Conservation (phyloP, 306 rosid species). For the Castanea crenata region DNA sequence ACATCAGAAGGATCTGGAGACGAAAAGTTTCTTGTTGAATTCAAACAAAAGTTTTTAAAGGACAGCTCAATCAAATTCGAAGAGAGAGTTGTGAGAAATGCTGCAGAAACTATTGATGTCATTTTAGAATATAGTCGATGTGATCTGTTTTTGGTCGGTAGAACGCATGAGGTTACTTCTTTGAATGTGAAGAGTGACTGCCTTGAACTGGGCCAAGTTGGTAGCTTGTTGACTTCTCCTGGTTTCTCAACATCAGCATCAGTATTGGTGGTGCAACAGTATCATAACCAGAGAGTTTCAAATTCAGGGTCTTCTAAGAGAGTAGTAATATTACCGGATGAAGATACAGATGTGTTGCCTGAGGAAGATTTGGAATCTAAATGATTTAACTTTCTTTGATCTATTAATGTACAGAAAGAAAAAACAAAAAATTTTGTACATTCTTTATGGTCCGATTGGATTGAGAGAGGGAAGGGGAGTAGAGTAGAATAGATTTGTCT, state of each 20-base stretch:
- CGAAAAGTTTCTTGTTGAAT: constrained; percentile 23
- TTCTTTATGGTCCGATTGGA: no score
- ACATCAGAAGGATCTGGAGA: constrained; percentile 9
- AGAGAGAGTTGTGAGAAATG: constrained; percentile 31
- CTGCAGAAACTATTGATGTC: constrained; percentile 25
- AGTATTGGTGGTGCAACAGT: constrained; percentile 59
- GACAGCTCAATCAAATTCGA: constrained; percentile 35
- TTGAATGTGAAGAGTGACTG: constrained; percentile 38
- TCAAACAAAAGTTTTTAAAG: constrained; percentile 23
- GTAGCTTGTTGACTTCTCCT: constrained; percentile 40
- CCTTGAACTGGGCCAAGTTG: constrained; percentile 56
- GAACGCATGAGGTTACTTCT: constrained; percentile 32
- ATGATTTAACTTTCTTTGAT: neutral
- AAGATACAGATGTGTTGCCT: neutral
- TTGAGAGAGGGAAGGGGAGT: no score
- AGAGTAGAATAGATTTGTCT: no score
- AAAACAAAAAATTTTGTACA: no score
- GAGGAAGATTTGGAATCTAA: constrained; percentile 9
- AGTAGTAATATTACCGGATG: constrained; percentile 15
- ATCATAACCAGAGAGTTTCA: constrained; percentile 6
- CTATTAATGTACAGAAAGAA: no score
- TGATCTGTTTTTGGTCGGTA: constrained; percentile 56
- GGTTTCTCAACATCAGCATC: constrained; percentile 47
- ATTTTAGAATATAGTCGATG: constrained; percentile 31
- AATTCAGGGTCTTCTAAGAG: constrained; percentile 1